Percentiles rank a stretch among this genome's conserved stretches.
These are phyloP conservation scores for Adansonia digitata DNA, from an alignment of 345 rosid genomes.

Conservation along the genomic window DNA sequence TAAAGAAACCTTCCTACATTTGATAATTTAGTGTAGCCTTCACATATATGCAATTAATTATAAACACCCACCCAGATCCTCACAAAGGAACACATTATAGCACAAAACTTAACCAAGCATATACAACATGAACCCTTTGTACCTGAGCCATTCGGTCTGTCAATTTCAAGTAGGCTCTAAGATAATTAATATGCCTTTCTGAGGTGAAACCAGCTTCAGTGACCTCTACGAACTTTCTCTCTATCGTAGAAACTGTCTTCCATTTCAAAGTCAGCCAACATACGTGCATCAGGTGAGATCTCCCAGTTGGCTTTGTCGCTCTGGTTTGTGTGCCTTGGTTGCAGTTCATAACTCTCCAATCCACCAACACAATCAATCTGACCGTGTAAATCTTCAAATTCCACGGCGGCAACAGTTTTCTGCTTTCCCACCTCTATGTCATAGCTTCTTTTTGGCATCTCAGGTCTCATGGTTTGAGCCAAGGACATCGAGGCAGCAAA, in stretches of 20 bases:
- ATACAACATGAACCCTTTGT: slow-evolving; percentile 6
- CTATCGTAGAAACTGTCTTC: slow-evolving; percentile 29
- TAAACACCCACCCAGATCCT: slow-evolving; percentile 20
- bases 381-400: slow-evolving; percentile 50
- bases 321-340: slow-evolving; percentile 34
- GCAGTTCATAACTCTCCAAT: slow-evolving; percentile 42
- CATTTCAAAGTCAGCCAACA: slow-evolving; percentile 40
- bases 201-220: slow-evolving; percentile 12
- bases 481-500: slow-evolving; percentile 26
- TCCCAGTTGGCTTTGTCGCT: slow-evolving; percentile 41
- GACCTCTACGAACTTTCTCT: slow-evolving; percentile 25
- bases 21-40: not conserved
- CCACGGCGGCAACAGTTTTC: slow-evolving; percentile 52
- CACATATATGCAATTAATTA: not conserved
- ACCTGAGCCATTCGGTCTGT: slow-evolving; percentile 6
- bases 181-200: not conserved
- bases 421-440: slow-evolving; percentile 47
- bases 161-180: not conserved
- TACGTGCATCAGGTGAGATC: slow-evolving; percentile 31
- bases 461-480: slow-evolving; percentile 34
- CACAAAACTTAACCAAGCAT: slow-evolving; percentile 12
- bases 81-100: slow-evolving; percentile 12
- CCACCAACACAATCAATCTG: slow-evolving; percentile 50
- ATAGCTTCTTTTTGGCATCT: slow-evolving; percentile 35
- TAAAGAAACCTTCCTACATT: not conserved